These are phyloP conservation scores for Cryptosporidium sp. DNA, from an alignment of 169 alveolate species.

Conservation along the genomic window DNA sequence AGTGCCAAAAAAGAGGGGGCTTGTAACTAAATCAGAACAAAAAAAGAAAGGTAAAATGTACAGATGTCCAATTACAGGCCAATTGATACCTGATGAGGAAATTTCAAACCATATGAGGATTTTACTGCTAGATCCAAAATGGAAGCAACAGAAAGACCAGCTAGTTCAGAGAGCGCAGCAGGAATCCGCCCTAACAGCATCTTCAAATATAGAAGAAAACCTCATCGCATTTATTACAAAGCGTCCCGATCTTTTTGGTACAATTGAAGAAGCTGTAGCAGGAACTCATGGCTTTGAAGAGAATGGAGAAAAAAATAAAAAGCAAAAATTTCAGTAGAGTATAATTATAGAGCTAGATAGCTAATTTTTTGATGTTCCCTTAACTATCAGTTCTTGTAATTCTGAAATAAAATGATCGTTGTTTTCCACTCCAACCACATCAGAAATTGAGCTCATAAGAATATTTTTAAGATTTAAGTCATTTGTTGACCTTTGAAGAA, in stretches of 20 bases:
- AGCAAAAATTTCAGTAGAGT: not conserved
- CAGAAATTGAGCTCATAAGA: slow-evolving; percentile 47
- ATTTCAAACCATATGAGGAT: slow-evolving; percentile 94
- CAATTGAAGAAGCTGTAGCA: slow-evolving; percentile 89
- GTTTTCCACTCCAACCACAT: slow-evolving; percentile 51
- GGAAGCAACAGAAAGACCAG: slow-evolving; percentile 93
- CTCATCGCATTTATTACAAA: slow-evolving; percentile 88
- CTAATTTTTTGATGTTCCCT: slow-evolving; percentile 30
- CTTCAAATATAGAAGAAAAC: slow-evolving; percentile 89
- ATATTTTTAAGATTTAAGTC: slow-evolving; percentile 14
- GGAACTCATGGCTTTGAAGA: not conserved
- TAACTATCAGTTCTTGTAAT: slow-evolving; percentile 63
- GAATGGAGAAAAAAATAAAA: not conserved
- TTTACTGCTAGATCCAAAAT: slow-evolving; percentile 95
- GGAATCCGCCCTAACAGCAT: slow-evolving; percentile 89
- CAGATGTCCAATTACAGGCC: slow-evolving; percentile 95
- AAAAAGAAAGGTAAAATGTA: slow-evolving; percentile 81
- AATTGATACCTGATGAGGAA: slow-evolving; percentile 91
- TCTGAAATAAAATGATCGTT: slow-evolving; percentile 46
- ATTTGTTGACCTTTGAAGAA: slow-evolving; percentile 61
- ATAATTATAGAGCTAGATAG: not conserved
- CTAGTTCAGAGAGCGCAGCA: slow-evolving; percentile 88
- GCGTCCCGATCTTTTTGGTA: slow-evolving; percentile 92
- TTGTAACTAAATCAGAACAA: slow-evolving; percentile 73
- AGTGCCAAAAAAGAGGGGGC: slow-evolving; percentile 80